Conservation (phyloP, 2,329 filamentous ascomycete species). For the Orbilia ellipsospora region DNA sequence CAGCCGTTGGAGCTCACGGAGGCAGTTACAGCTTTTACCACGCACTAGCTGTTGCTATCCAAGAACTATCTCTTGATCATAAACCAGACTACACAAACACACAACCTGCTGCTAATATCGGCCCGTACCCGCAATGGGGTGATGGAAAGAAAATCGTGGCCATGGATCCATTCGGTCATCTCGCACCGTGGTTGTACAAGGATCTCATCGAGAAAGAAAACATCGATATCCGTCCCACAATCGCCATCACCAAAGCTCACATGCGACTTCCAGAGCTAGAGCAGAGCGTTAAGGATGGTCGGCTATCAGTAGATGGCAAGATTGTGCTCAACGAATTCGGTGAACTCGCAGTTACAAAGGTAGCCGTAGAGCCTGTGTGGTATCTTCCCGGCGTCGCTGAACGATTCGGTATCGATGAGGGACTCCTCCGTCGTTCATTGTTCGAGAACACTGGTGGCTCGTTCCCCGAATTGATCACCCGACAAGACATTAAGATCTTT, state of each 20-base stretch:
- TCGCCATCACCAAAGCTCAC: constrained; percentile 89
- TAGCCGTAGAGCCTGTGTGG: constrained; percentile 95
- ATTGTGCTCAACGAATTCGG: constrained; percentile 87
- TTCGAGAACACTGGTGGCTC: constrained; percentile 97
- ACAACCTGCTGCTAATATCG: constrained; percentile 88
- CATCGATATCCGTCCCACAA: constrained; percentile 87
- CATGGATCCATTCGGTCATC: constrained; percentile 94
- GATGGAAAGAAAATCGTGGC: constrained; percentile 94
- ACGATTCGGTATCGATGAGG: constrained; percentile 93
- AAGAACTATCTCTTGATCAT: constrained; percentile 85
- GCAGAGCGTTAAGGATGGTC: constrained; percentile 82
- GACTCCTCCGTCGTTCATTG: constrained; percentile 81
- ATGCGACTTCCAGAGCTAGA: constrained; percentile 98
- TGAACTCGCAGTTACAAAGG: constrained; percentile 93
- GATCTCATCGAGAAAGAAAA: constrained; percentile 81
- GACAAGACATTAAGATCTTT: constrained; percentile 94
- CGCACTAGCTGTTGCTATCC: constrained; percentile 89
- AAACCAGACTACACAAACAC: constrained; percentile 83
- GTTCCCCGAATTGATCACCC: constrained; percentile 95
- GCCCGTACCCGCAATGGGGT: constrained; percentile 88
- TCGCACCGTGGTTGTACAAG: constrained; percentile 84
- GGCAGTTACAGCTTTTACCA: constrained; percentile 97
- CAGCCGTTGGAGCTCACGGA: constrained; percentile 77
- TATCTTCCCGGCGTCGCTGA: constrained; percentile 88
- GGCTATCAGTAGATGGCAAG: constrained; percentile 82